phyloP scores from a whole-genome alignment of 371 early-diverging fungal genomes.

The Rhizopus microsporus region DNA sequence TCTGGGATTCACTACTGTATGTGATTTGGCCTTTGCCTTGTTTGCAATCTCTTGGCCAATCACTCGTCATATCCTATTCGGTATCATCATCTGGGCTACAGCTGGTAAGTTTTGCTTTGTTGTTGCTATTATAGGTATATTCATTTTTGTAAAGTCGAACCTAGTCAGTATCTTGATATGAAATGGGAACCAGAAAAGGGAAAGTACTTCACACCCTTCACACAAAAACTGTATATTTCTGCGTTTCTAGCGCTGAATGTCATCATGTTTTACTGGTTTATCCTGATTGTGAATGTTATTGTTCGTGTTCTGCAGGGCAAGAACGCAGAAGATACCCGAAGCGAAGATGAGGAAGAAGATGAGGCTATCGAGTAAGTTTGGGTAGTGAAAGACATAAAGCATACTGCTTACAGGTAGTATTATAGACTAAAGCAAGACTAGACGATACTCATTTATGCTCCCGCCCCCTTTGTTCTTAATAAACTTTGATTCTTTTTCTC shows the following conservation, averaged over 20 bases:
- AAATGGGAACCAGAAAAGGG: slow-evolving; percentile 72
- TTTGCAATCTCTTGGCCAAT: slow-evolving; percentile 81
- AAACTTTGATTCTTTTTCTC: too few species aligned
- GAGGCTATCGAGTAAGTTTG: slow-evolving; percentile 24
- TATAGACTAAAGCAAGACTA: too few species aligned
- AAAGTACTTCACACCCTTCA: slow-evolving; percentile 55
- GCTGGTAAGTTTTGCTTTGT: slow-evolving; percentile 30
- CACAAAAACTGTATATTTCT: slow-evolving; percentile 56
- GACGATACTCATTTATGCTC: too few species aligned
- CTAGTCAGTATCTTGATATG: slow-evolving; percentile 44
- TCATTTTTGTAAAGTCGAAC: slow-evolving; percentile 40
- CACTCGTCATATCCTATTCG: slow-evolving; percentile 72
- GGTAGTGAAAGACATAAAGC: not conserved
- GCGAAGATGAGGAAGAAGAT: slow-evolving; percentile 66
- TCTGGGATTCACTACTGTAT: slow-evolving; percentile 53
- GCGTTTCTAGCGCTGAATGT: slow-evolving; percentile 64
- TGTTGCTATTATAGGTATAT: not conserved
- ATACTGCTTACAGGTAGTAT: too few species aligned
- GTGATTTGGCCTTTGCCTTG: slow-evolving; percentile 73
- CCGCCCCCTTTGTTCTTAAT: too few species aligned
- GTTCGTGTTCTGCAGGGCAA: slow-evolving; percentile 62
- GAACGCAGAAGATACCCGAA: slow-evolving; percentile 73
- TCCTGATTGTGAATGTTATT: slow-evolving; percentile 70
- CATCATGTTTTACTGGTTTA: slow-evolving; percentile 79
- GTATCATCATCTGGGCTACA: slow-evolving; percentile 57